These are phyloP conservation scores for Pyricularia sp. DNA, from an alignment of 2,329 filamentous ascomycete species.

Conservation along the genomic window DNA sequence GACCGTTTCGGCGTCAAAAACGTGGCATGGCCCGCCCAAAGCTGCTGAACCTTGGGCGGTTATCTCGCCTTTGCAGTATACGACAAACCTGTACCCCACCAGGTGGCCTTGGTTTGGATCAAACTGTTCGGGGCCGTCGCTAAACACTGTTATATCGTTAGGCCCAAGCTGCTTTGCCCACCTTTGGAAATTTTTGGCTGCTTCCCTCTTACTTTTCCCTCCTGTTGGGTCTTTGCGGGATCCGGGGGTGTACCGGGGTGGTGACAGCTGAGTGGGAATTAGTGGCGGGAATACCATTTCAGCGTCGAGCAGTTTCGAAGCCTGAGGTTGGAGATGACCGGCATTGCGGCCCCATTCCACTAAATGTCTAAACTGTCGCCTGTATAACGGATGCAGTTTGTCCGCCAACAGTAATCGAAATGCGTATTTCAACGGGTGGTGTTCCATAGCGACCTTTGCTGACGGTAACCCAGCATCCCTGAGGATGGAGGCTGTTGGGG, in stretches of 20 bases:
- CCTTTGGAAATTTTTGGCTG: not conserved
- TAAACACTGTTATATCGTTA: not conserved
- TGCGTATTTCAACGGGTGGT: not conserved
- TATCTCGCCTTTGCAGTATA: not conserved
- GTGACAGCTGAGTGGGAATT: not conserved
- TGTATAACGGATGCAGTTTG: not conserved
- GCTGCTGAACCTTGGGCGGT: not conserved
- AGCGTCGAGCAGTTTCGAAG: not conserved
- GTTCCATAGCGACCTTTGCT: too few relatives aligned
- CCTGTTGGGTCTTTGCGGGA: not conserved
- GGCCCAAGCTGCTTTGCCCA: not conserved
- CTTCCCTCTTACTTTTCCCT: not conserved
- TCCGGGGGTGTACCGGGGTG: not conserved
- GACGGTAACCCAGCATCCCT: too few relatives aligned
- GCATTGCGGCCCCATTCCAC: not conserved
- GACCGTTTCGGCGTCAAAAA: not conserved
- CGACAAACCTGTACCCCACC: not conserved
- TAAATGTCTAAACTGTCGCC: not conserved
- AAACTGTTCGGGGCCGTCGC: not conserved
- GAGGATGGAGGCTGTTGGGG: too few relatives aligned
- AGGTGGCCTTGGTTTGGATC: not conserved
- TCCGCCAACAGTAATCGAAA: not conserved
- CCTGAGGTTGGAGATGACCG: not conserved
- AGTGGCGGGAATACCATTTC: not conserved
- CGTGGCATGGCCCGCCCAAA: not conserved